Base-by-base conservation (phyloP, 306 rosid genomes). In the Cicer pinnatifidum region DNA sequence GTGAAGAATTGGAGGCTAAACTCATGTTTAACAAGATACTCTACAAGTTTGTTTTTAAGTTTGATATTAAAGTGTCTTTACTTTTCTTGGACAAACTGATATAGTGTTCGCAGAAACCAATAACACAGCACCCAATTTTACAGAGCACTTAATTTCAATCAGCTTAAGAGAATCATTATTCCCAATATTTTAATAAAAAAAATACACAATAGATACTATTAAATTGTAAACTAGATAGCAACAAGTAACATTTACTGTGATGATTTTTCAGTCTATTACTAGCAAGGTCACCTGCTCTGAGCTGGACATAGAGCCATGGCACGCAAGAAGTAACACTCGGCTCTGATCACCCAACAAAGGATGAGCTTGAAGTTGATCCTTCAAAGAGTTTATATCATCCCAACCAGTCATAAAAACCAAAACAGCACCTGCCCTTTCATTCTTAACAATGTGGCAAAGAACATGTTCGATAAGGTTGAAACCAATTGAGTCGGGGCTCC, bases 341-440 rank as follows among this genome's bases (percentile, higher is more conserved):
- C 80, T 83, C 15, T 85, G 83, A 82, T 95, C 96, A 1, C 99
- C 97, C 80, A 95, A 84, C 23, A 88, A 69, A 72, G 92, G 96
- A 83, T 95, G 96, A 69, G 88, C 86, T 73, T 77, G 97, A 68
- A 95, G 91, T 75, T 90, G 84, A 66, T 90, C 97, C 84, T 88
- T 95, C 62, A 95, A 81, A 78, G 93, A 86, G 72, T 75, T 90
- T 78, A 95, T 91, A 80, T 91, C 99, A 90, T 95, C 99, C 97
- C 97, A 95, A 71, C 97, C 99, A 76, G 99, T 95, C 99, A 95
- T 87, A 82, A 95, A 95, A 81, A 91, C 91, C 76, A 95, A 88
- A 85, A 91, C 61, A 43, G 97, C 97, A 50, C 99, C 97, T 28
- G 90, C 89, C 63, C 83, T 86, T 63, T 86, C 97, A 38, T 86